Base-by-base conservation (phyloP, 768 basidiomycete genomes). In the Boletellus sp. region DNA sequence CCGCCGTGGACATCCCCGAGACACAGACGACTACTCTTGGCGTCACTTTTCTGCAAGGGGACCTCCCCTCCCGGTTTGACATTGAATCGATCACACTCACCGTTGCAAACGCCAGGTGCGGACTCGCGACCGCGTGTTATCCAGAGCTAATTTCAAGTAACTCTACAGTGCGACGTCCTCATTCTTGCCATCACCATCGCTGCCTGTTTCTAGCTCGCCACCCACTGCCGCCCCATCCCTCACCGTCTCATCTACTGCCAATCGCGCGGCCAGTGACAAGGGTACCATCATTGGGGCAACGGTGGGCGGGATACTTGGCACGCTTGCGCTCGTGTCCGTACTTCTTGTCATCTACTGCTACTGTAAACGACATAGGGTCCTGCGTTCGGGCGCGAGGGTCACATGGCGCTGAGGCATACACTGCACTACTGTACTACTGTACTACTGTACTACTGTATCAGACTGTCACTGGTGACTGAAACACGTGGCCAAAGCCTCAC, bases 21-120 rank as follows among this genome's bases (percentile, higher is more conserved):
- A 59, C 68, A 9, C 67, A 70, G 17, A 66, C 67, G 15, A 76
- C 77, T 0, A 73, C 71, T 0, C 60, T 82, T 0, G 67, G 70
- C 7, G 51, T 81, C 49, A 76, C 74, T 1, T 76, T 70, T 51
- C 42, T 73, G 7, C 63, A 62, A 13, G 61, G 45, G 6, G 41
- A 56, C 19, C 40, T 48, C 26, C 57, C 62, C 32, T 50, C 72
- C 8, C 67, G 61, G 42, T 63, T 78, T 35, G 74, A 74, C 48
- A 63, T 78, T 23, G 67, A 67, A 22, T 59, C 54, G 7, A 68
- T 78, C 19, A 62, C 60, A 1, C 58, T 78, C 48, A 65, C 66
- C 10, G 75, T 76, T 8, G 42, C 66, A 4, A 67, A 71, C 42
- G 56, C 65, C 24, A 66, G 67, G 76, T 78, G 63, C 10, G 52